Evolutionary conservation across 208 protist species (phyloP).

Genomic region (Angomonas ambiguus): DNA sequence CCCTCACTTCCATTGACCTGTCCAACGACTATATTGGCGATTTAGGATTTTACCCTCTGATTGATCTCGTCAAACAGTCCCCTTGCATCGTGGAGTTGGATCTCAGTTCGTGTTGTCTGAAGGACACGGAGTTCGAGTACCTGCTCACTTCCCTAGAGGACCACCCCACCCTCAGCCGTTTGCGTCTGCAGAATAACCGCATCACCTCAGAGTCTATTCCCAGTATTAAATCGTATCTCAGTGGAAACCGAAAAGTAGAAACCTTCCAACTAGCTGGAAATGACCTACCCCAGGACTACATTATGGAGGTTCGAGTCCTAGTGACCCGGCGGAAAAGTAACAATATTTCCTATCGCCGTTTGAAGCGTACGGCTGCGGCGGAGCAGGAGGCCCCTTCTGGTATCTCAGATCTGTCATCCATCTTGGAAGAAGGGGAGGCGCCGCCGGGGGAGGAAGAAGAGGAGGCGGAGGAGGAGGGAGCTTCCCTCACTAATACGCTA

Average conservation of each 20-base stretch:
- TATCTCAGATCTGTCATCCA: neutral
- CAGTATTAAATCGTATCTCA: conserved; percentile 62
- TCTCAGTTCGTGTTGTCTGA: conserved; percentile 68
- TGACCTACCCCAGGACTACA: conserved; percentile 34
- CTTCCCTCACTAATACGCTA: conserved; percentile 6
- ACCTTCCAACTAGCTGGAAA: conserved; percentile 44
- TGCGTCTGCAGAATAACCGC: conserved; percentile 52
- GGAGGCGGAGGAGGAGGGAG: conserved; percentile 6
- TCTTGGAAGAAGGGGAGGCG: neutral
- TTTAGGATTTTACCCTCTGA: conserved; percentile 71
- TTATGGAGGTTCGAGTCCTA: conserved; percentile 7
- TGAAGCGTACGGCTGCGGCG: neutral
- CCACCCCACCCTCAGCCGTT: conserved; percentile 56
- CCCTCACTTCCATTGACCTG: neutral
- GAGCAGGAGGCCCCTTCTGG: neutral
- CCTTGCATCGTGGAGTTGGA: conserved; percentile 67
- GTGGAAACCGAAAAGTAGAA: conserved; percentile 46
- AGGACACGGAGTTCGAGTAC: conserved; percentile 64
- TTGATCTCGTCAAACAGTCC: conserved; percentile 81
- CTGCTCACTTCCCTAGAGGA: conserved; percentile 75
- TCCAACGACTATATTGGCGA: conserved; percentile 22
- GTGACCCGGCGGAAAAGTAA: neutral
- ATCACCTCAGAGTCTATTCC: conserved; percentile 59
- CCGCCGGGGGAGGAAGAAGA: neutral
- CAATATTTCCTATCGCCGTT: neutral